A percentile compares a stretch with the other conserved stretches of the same genome.
These are phyloP conservation scores for Ceratocystis papillata DNA, from an alignment of 2,329 filamentous ascomycete genomes.

Conservation along the genomic window DNA sequence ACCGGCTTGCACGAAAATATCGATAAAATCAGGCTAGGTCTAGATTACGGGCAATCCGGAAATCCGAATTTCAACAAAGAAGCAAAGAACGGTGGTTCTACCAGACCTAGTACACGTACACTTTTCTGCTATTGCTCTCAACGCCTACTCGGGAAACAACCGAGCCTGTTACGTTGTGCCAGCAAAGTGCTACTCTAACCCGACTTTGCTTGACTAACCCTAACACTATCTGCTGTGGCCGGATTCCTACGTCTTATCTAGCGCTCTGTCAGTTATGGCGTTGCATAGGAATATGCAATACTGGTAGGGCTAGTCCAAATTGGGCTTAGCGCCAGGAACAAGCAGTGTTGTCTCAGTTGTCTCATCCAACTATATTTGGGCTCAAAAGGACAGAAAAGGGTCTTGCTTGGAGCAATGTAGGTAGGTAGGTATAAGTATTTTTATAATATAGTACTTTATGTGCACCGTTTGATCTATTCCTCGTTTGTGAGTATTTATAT, in stretches of 20 bases:
- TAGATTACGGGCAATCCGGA: neutral
- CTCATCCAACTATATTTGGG: slow-evolving; percentile 10
- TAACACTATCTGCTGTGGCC: neutral
- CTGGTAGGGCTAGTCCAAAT: neutral
- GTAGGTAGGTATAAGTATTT: neutral
- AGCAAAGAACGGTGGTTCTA: neutral
- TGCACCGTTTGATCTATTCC: neutral
- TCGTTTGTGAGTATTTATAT: neutral
- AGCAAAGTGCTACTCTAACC: neutral
- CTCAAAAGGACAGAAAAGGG: neutral
- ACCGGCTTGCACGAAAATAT: neutral
- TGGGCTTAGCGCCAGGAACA: slow-evolving; percentile 25
- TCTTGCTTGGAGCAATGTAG: neutral
- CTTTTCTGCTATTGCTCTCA: neutral
- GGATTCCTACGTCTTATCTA: too few species aligned
- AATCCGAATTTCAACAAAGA: neutral
- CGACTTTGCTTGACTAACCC: neutral
- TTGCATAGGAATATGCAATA: neutral
- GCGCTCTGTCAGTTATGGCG: neutral
- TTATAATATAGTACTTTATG: neutral
- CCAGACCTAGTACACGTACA: neutral
- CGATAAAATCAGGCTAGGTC: neutral
- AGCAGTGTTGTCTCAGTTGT: neutral
- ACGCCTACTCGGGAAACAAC: neutral
- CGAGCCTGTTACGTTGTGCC: neutral